Evolutionary conservation across 495 filamentous ascomycete species (phyloP).

Genomic region (Sordaria brevicollis): DNA sequence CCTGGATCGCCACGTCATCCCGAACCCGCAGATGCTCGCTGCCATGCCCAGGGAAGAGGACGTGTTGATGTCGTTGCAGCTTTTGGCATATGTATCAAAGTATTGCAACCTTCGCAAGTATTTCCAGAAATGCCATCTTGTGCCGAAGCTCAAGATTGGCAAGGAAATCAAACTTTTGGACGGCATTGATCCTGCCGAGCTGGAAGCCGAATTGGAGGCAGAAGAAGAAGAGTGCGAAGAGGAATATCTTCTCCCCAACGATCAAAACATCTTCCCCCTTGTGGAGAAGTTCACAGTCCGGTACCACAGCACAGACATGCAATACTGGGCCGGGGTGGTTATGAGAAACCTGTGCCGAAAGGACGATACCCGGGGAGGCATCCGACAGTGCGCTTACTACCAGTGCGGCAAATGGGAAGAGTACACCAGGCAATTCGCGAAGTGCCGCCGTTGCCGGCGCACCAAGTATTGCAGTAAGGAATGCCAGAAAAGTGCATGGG

Average conservation of each 20-base stretch:
- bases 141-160: constrained; percentile 84
- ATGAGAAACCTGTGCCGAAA: constrained; percentile 98
- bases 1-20: constrained; percentile 55
- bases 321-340: constrained; percentile 97
- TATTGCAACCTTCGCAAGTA: constrained; percentile 94
- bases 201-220: constrained; percentile 31
- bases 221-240: constrained; percentile 58
- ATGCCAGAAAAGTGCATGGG: constrained; percentile 98
- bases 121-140: constrained; percentile 89
- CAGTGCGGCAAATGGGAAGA: constrained; percentile 98
- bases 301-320: constrained; percentile 92
- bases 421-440: constrained; percentile 91
- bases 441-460: constrained; percentile 89
- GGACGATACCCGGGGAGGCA: constrained; percentile 86
- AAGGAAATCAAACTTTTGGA: constrained; percentile 73
- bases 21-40: constrained; percentile 60
- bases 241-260: constrained; percentile 84
- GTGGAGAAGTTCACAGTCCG: constrained; percentile 97
- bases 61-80: constrained; percentile 95
- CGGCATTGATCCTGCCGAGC: constrained; percentile 40
- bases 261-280: constrained; percentile 95
- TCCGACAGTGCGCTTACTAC: constrained; percentile 94
- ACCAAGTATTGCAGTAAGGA: constrained; percentile 99
- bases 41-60: constrained; percentile 95
- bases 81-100: constrained; percentile 95